Conservation (phyloP, 2,329 filamentous ascomycete species). For the Bipolaris bicolor region DNA sequence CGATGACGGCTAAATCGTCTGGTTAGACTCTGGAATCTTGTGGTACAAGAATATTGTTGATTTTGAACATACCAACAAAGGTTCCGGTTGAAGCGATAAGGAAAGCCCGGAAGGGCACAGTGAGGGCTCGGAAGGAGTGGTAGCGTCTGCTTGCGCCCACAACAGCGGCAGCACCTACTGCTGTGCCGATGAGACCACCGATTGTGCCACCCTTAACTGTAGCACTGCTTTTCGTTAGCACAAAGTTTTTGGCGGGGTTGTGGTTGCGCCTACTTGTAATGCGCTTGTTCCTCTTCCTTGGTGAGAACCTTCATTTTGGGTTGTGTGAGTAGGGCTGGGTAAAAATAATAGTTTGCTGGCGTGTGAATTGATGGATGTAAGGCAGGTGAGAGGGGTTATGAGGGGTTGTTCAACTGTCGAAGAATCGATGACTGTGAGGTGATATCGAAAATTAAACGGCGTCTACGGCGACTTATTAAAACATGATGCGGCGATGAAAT, state of each 20-base stretch:
- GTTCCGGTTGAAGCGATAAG: slow-evolving; percentile 82
- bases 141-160: slow-evolving; percentile 72
- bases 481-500: slow-evolving; percentile 32
- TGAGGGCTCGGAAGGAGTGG: slow-evolving; percentile 78
- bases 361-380: neutral
- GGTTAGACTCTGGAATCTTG: slow-evolving; percentile 18
- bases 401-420: neutral
- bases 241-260: neutral
- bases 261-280: slow-evolving; percentile 68
- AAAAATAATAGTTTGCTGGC: neutral
- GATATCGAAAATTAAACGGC: slow-evolving; percentile 12
- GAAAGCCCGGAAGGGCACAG: slow-evolving; percentile 89
- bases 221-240: slow-evolving; percentile 51
- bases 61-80: slow-evolving; percentile 67
- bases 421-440: neutral
- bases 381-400: neutral
- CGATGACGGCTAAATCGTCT: slow-evolving; percentile 69
- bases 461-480: slow-evolving; percentile 35
- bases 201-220: slow-evolving; percentile 80
- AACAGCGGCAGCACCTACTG: slow-evolving; percentile 71
- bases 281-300: slow-evolving; percentile 86
- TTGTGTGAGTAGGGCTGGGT: slow-evolving; percentile 7
- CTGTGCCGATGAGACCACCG: slow-evolving; percentile 73
- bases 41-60: neutral
- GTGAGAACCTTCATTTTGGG: slow-evolving; percentile 87